phyloP scores from a whole-genome alignment of 306 rosid species.

The Prunus mongolica region DNA sequence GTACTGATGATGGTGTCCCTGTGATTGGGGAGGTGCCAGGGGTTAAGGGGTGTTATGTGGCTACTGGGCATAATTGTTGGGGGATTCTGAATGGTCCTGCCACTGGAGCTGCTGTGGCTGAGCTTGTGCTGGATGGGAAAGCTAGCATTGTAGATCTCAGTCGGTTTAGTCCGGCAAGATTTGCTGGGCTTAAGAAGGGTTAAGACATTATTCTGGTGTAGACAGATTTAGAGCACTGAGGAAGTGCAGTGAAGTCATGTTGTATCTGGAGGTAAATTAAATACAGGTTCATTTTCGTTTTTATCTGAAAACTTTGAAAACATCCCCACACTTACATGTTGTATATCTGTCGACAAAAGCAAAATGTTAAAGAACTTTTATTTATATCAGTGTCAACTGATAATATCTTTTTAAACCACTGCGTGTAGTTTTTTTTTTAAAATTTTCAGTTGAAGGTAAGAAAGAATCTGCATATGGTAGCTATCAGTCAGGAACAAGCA shows the following conservation, averaged over 20 bases:
- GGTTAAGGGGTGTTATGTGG: conserved; percentile 68
- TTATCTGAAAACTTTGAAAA: no score
- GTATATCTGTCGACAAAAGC: no score
- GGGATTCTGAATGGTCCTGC: conserved; percentile 94
- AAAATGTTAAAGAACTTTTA: no score
- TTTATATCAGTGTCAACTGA: no score
- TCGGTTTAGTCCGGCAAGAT: conserved; percentile 70
- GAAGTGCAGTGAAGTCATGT: not conserved
- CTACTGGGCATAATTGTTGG: conserved; percentile 89
- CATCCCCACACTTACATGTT: no score
- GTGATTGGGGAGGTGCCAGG: conserved; percentile 71
- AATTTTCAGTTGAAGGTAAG: no score
- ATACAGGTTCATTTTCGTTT: not conserved
- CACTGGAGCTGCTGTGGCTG: conserved; percentile 85
- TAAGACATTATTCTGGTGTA: not conserved
- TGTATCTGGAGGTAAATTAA: not conserved
- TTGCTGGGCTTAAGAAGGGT: conserved; percentile 24
- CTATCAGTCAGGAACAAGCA: no score
- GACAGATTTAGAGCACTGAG: not conserved
- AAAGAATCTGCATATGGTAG: no score
- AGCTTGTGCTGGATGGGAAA: conserved; percentile 68
- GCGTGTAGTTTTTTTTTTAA: no score
- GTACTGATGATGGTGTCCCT: conserved; percentile 68
- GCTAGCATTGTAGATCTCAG: conserved; percentile 69
- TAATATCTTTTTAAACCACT: no score